Evolutionary conservation across 2,329 filamentous ascomycete genomes (phyloP).

Genomic region (Scleromitrula shiraiana): DNA sequence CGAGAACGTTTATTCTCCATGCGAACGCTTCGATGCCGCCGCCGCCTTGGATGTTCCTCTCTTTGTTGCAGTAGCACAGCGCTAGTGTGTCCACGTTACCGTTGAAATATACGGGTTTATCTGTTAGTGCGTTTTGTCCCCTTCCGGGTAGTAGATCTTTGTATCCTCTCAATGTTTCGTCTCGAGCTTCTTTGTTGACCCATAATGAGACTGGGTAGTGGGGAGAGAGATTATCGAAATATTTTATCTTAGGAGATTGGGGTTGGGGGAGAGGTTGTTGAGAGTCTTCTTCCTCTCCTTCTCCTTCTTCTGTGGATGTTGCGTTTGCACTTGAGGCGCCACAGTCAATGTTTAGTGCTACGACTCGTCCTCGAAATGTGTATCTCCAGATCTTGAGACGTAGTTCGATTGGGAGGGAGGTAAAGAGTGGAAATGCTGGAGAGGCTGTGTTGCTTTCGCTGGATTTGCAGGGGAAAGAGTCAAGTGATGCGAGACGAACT

Average conservation of each 20-base stretch:
- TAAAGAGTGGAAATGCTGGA: background rate
- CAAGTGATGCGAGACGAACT: background rate
- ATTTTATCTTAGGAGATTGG: background rate
- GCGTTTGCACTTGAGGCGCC: background rate
- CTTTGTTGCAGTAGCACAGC: background rate
- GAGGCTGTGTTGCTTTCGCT: background rate
- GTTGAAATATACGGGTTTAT: background rate
- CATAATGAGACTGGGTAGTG: background rate
- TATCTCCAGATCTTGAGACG: background rate
- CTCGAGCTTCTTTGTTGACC: background rate
- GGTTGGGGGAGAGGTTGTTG: too few relatives aligned
- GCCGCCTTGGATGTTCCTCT: background rate
- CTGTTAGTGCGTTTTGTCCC: background rate
- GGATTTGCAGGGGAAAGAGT: background rate
- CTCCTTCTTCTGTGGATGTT: too few relatives aligned
- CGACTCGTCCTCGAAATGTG: background rate
- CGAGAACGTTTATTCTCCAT: background rate
- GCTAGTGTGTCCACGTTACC: background rate
- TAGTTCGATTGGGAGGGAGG: background rate
- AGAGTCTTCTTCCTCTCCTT: too few relatives aligned
- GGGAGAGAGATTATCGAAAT: background rate
- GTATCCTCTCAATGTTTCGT: background rate
- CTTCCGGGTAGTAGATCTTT: background rate
- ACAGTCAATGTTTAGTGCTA: background rate
- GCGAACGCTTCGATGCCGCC: background rate